A percentile compares a stretch with the other conserved stretches of the same genome.
Evolutionary conservation across 2,329 filamentous ascomycete genomes (phyloP).

Genomic region (Penicillium sp.): DNA sequence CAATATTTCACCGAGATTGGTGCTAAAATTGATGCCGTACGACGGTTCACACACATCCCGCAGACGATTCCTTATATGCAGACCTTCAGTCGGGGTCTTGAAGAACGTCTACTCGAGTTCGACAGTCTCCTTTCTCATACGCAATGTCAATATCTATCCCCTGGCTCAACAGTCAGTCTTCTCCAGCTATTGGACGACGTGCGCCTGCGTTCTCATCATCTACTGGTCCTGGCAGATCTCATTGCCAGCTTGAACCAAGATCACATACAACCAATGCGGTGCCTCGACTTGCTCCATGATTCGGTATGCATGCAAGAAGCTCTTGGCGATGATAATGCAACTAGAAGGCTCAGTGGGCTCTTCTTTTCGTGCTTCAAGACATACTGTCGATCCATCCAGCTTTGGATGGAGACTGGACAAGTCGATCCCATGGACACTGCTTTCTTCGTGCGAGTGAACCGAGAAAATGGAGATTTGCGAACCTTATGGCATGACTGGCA

Average conservation of each 20-base stretch:
- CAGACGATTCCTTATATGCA: constrained; percentile 65
- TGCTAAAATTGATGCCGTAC: constrained; percentile 48
- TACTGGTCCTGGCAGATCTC: constrained; percentile 63
- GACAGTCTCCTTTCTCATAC: constrained; percentile 60
- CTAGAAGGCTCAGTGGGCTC: constrained; percentile 64
- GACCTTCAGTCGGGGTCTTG: constrained; percentile 67
- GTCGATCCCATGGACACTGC: constrained; percentile 65
- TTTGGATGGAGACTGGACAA: constrained; percentile 82
- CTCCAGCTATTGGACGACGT: constrained; percentile 63
- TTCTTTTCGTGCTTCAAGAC: constrained; percentile 81
- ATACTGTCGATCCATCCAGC: constrained; percentile 75
- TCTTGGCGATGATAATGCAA: constrained; percentile 62
- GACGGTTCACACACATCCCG: constrained; percentile 48
- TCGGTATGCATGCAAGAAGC: constrained; percentile 69
- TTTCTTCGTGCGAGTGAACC: constrained; percentile 71
- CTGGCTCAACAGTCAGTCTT: constrained; percentile 64
- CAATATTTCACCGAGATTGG: constrained; percentile 52
- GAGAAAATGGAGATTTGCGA: constrained; percentile 57
- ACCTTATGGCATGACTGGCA: constrained; percentile 78
- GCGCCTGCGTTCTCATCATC: constrained; percentile 52
- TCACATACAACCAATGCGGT: constrained; percentile 61
- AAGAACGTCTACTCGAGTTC: constrained; percentile 58
- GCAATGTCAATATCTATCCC: constrained; percentile 62
- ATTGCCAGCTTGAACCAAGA: constrained; percentile 57
- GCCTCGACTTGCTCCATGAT: constrained; percentile 76